Base-by-base conservation (phyloP, 1,284 basidiomycete species). In the Xerocomus cyaneibrunnescens region DNA sequence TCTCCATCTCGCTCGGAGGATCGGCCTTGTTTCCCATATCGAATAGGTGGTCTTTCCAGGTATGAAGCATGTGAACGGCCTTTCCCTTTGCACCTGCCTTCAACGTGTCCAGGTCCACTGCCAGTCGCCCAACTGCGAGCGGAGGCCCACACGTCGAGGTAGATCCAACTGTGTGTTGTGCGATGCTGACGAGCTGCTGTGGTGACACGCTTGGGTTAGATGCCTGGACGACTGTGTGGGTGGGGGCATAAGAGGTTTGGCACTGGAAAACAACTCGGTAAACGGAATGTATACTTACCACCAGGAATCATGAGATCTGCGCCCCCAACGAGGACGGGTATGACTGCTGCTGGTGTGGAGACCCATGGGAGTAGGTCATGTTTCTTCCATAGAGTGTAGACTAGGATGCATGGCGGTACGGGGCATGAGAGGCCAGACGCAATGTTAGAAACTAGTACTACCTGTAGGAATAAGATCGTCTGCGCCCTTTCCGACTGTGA, bases 221-320 rank as follows among this genome's bases (percentile, higher is more conserved):
- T 61, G 76, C 72, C 62, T 79, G 76, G 39, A 85, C 72, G 56
- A 87, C 86, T 89, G 65, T 60, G 68, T 55, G 52, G 53, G 17
- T 27, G 28, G 48, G 12, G 16, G 17, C 17, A 23, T 13, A 2
- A 44, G 12, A 38, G 19, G 41, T 45, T 14, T 7, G 40, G 31
- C 13, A 32, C 41, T 19, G 3, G 13, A 19, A 46, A 14, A 40
- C 4, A n/a, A 22, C 25, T 7, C 10, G 27, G 27, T n/a, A 6
- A 34, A 16, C 4, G 7, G 32, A 34, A 51, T 13, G 49, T 14
- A 45, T 47, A 72, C 80, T 66, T 64, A 84, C 88, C 85, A 69
- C 88, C 88, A 4, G 87, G 86, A 32, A 88, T 83, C 86, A 90
- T 89, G 7, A 91, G 76, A 69, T 90, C 86, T 1, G 88, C 87